phyloP scores from a whole-genome alignment of 2,329 filamentous ascomycete genomes.

The Pseudogymnoascus sp. region DNA sequence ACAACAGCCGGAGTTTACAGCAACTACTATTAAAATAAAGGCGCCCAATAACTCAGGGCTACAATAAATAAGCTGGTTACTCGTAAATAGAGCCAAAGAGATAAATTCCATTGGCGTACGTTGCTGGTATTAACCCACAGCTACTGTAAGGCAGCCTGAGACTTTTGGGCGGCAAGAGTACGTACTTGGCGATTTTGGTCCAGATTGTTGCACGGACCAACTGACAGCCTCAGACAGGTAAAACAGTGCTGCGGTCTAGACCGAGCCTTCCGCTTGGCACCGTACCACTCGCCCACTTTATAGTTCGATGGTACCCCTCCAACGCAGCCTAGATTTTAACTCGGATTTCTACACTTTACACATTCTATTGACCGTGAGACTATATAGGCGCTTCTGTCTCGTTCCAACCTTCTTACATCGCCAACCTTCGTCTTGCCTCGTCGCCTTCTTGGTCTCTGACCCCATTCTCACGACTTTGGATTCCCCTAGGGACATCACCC shows the following conservation, averaged over 20 bases:
- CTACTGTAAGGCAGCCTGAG: background rate
- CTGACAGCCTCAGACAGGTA: background rate
- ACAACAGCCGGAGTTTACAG: background rate
- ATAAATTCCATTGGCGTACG: background rate
- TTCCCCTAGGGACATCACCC: background rate
- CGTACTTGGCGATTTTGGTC: background rate
- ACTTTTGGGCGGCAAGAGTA: background rate
- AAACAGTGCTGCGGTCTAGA: background rate
- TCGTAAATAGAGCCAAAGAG: background rate
- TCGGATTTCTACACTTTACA: background rate
- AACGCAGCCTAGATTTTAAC: background rate
- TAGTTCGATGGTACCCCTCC: background rate
- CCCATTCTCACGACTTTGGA: background rate
- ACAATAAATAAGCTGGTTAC: background rate
- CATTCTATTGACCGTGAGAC: background rate
- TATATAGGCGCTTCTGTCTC: background rate
- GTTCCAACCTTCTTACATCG: background rate
- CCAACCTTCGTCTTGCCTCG: background rate
- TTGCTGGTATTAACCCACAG: background rate
- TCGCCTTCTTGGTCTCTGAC: background rate
- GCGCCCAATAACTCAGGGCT: background rate
- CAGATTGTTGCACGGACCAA: background rate
- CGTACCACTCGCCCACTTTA: background rate
- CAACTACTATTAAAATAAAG: background rate
- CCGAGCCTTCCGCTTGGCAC: constrained; percentile 4